Evolutionary conservation across 345 rosid genomes (phyloP).

Genomic region (Carallia brachiata): DNA sequence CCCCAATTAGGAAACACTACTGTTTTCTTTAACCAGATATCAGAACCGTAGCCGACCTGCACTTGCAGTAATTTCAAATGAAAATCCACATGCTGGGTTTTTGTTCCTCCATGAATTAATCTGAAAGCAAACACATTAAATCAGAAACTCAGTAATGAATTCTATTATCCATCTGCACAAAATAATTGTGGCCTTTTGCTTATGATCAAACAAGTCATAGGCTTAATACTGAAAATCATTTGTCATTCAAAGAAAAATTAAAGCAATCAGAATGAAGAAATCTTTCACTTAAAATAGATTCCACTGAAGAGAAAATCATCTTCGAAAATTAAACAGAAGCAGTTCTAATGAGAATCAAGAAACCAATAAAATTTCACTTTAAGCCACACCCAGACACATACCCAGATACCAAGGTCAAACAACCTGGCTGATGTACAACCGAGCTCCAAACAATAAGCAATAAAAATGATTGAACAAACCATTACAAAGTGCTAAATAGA

Average conservation of each 20-base stretch:
- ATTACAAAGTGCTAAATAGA: too few relatives aligned
- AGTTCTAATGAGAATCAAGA: slow-evolving; percentile 8
- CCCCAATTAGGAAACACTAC: neutral
- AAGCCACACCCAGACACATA: slow-evolving; percentile 4
- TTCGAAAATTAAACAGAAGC: neutral
- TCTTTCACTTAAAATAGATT: neutral
- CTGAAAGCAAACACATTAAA: slow-evolving; percentile 41
- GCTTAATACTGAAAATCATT: neutral
- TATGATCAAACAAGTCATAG: neutral
- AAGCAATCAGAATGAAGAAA: neutral
- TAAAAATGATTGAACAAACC: neutral
- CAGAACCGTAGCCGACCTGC: slow-evolving; percentile 36
- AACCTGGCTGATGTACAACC: too few relatives aligned
- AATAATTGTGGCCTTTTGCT: neutral
- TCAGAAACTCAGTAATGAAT: neutral
- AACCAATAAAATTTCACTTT: slow-evolving; percentile 7
- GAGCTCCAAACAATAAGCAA: neutral
- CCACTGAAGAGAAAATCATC: neutral
- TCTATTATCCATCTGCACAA: slow-evolving; percentile 1
- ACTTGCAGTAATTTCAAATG: slow-evolving; percentile 46
- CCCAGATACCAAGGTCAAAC: neutral
- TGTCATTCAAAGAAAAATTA: neutral
- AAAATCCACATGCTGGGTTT: slow-evolving; percentile 34
- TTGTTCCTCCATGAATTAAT: slow-evolving; percentile 40
- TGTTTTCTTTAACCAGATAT: neutral